phyloP scores from a whole-genome alignment of 805 yeast genomes.

The Wickerhamomyces mucosus region DNA sequence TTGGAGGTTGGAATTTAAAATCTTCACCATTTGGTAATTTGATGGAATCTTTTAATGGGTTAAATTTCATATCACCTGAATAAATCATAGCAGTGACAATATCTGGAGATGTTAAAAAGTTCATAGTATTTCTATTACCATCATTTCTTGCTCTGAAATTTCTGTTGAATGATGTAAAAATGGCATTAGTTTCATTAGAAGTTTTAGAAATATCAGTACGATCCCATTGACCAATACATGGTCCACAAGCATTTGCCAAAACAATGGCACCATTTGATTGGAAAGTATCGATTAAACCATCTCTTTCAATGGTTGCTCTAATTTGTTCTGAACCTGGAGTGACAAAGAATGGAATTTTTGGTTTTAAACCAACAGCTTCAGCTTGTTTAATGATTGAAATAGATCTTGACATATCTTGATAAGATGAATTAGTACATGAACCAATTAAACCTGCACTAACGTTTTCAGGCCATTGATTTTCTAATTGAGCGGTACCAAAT shows the following conservation, averaged over 20 bases:
- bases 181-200: conserved; percentile 68
- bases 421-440: conserved; percentile 96
- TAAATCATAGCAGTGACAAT: conserved; percentile 95
- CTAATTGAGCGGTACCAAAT: conserved; percentile 60
- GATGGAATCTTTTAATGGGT: conserved; percentile 84
- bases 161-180: conserved; percentile 95
- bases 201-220: conserved; percentile 67
- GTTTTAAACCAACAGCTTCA: conserved; percentile 72
- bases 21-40: conserved; percentile 56
- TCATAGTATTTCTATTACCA: conserved; percentile 96
- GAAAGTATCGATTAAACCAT: conserved; percentile 77
- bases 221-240: conserved; percentile 99
- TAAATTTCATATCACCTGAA: conserved; percentile 86
- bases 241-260: conserved; percentile 97
- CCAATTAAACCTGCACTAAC: conserved; percentile 95
- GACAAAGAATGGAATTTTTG: conserved; percentile 86
- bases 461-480: conserved; percentile 76
- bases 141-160: conserved; percentile 97
- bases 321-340: conserved; percentile 99
- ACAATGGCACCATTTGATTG: conserved; percentile 85
- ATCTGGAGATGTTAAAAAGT: conserved; percentile 97
- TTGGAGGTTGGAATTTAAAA: conserved; percentile 73
- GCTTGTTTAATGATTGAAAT: conserved; percentile 88
- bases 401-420: conserved; percentile 97
- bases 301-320: conserved; percentile 94